Base-by-base conservation (phyloP, 2,329 filamentous ascomycete species). In the Truncatella angustata region DNA sequence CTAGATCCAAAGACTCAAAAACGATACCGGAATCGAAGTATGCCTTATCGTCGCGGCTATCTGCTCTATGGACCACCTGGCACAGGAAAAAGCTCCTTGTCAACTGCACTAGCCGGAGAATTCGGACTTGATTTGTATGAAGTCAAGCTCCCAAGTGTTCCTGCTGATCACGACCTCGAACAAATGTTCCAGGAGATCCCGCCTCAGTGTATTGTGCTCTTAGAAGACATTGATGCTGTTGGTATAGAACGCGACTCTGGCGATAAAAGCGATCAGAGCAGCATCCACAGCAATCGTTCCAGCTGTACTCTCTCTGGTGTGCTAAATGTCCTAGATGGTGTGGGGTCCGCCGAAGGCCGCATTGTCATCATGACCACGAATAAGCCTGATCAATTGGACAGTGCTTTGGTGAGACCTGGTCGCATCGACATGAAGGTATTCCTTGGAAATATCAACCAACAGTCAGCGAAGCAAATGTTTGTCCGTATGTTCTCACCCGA, bases 311-410 rank as follows among this genome's bases (percentile, higher is more conserved):
- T 86, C 3, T 84, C 81, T 1, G 81, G 78, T 1, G 68, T 86
- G 3, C 72, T 86, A 23, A 88, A 85, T 56, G 79, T 82, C 28
- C 80, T 87, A 51, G 84, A 87, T 57, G 84, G 84, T 16, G 82
- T 85, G 0, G 82, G 82, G 2, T 80, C 80, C 0, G 80, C 80
- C 48, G 84, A 87, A 69, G 85, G 84, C 6, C 76, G 82, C 12
- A 80, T 88, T 12, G 73, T 87, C 10, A 80, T 87, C 62, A 86
- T 87, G 82, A 87, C 83, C 0, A 86, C 83, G 14, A 87, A 87
- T 59, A 77, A 81, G 52, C 75, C 77, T 0, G 80, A 85, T 53
- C 76, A 78, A 43, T 74, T 86, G 0, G 83, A 86, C 57, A 66
- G 70, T 3, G 83, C 82, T 0, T 71, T 87, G 1, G 74, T 85